Conservation (phyloP, 257 asterid genomes). For the Solanum clarkiae region DNA sequence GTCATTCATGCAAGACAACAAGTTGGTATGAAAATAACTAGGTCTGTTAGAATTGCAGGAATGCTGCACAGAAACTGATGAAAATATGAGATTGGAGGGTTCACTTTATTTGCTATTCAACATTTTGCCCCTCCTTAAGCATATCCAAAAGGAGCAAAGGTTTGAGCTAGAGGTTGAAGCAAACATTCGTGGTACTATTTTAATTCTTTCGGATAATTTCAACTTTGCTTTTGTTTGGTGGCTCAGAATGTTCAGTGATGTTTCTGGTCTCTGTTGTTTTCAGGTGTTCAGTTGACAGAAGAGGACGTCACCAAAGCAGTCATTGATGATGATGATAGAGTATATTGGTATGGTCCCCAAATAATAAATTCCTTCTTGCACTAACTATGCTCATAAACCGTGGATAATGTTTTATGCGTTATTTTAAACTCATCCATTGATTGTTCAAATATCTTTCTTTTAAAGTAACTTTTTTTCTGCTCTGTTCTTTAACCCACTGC, state of each 20-base stretch:
- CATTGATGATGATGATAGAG: conserved; percentile 48
- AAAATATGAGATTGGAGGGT: conserved; percentile 31
- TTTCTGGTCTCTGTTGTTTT: conserved; percentile 1
- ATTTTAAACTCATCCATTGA: background rate
- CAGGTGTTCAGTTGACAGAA: conserved; percentile 47
- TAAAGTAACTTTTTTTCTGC: background rate
- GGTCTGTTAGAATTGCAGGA: conserved; percentile 10
- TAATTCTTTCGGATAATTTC: background rate
- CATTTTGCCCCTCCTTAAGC: conserved; percentile 58
- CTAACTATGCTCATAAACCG: background rate
- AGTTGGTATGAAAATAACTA: background rate
- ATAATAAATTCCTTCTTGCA: background rate
- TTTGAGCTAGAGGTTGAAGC: conserved; percentile 48
- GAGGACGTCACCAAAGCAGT: conserved; percentile 30
- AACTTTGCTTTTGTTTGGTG: background rate
- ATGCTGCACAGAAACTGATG: conserved; percentile 25
- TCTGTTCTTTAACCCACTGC: background rate
- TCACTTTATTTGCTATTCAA: conserved; percentile 40
- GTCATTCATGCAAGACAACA: background rate
- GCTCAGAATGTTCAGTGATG: conserved; percentile 1
- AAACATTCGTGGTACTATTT: conserved; percentile 34
- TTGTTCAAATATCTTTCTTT: background rate
- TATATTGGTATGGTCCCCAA: conserved; percentile 43
- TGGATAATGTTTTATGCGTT: background rate
- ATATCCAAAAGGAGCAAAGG: conserved; percentile 43